Percentiles rank a stretch among this genome's conserved stretches.
Conservation (phyloP, 208 protist genomes). For the Trichomonas gallinae region DNA sequence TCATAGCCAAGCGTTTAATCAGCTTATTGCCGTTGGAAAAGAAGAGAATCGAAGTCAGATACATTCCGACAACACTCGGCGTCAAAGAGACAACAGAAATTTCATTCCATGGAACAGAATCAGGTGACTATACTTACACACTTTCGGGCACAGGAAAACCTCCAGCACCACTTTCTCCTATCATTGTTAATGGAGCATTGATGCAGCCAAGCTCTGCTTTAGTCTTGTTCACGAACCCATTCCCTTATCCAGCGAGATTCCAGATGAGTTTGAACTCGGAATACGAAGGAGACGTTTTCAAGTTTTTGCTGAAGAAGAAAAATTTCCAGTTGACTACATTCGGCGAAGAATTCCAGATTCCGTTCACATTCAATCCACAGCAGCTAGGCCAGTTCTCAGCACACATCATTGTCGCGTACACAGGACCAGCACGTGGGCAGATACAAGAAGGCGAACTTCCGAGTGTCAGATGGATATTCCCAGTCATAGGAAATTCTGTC, state of each 20-base stretch:
- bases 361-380: not conserved
- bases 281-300: not conserved
- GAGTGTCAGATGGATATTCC: not conserved
- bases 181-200: not conserved
- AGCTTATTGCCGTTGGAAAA: not conserved
- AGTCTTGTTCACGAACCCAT: not conserved
- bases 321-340: not conserved
- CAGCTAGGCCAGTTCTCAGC: not conserved
- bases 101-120: not conserved
- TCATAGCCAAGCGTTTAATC: not conserved
- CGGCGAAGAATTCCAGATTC: conserved; percentile 7
- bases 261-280: not conserved
- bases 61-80: not conserved
- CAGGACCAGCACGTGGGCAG: not conserved
- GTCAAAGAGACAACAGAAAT: not conserved
- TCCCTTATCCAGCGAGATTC: not conserved
- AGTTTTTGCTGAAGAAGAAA: not conserved
- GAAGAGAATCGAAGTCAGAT: not conserved
- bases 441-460: not conserved
- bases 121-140: not conserved
- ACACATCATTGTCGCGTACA: not conserved
- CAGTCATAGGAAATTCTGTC: not conserved
- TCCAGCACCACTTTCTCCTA: not conserved
- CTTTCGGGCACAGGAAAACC: not conserved
- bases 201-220: not conserved